These are phyloP conservation scores for Areca catechu DNA, from an alignment of 176 grass and related monocot genomes.

Conservation along the genomic window DNA sequence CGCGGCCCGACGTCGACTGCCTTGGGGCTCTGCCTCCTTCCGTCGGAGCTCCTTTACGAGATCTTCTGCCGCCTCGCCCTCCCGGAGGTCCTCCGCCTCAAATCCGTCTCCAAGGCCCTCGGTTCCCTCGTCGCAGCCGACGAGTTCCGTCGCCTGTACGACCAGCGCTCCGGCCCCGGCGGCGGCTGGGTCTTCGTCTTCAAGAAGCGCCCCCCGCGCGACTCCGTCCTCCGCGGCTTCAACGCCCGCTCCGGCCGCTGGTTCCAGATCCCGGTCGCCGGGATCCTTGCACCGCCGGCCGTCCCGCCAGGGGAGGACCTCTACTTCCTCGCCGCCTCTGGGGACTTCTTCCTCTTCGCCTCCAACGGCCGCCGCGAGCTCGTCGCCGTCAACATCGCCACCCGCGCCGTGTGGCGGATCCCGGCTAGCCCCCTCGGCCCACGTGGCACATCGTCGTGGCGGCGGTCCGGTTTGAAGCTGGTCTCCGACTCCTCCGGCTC, in stretches of 20 bases:
- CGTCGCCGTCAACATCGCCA: slow-evolving; percentile 55
- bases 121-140: slow-evolving; percentile 47
- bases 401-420: slow-evolving; percentile 36
- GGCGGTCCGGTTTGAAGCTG: slow-evolving; percentile 76
- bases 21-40: slow-evolving; percentile 43
- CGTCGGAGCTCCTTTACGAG: slow-evolving; percentile 74
- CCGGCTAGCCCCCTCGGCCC: slow-evolving; percentile 85
- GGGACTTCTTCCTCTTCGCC: slow-evolving; percentile 73
- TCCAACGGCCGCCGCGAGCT: slow-evolving; percentile 84
- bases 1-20: slow-evolving; percentile 8
- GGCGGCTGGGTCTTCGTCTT: slow-evolving; percentile 82
- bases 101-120: slow-evolving; percentile 64
- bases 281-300: slow-evolving; percentile 39
- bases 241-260: slow-evolving; percentile 66
- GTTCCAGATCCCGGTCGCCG: slow-evolving; percentile 68
- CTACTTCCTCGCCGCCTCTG: slow-evolving; percentile 84
- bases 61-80: slow-evolving; percentile 71
- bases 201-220: slow-evolving; percentile 68
- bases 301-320: slow-evolving; percentile 74
- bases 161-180: slow-evolving; percentile 29
- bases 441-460: slow-evolving; percentile 87
- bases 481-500: slow-evolving; percentile 59
- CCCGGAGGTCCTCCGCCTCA: slow-evolving; percentile 57
- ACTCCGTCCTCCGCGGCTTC: slow-evolving; percentile 68
- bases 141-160: slow-evolving; percentile 67